phyloP scores from a whole-genome alignment of 768 basidiomycete genomes.

The Lyophyllum atratum region DNA sequence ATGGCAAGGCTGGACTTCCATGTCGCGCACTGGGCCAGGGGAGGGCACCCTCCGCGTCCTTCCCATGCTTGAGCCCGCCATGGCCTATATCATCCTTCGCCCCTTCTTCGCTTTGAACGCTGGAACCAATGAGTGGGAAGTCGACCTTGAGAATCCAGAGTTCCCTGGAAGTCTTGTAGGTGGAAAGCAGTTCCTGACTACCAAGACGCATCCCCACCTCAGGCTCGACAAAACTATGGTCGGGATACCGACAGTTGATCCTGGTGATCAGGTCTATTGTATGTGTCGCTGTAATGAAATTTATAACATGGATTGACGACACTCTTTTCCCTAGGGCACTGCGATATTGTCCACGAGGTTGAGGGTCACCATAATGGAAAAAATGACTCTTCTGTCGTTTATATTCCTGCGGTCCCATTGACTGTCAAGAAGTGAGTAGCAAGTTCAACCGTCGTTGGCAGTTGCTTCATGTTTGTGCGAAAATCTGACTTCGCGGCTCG shows the following conservation, averaged over 20 bases:
- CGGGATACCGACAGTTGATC: constrained; percentile 56
- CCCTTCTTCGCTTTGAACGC: no score
- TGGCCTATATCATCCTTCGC: constrained; percentile 62
- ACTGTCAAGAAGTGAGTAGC: constrained; percentile 49
- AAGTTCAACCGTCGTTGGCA: no score
- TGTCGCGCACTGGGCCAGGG: constrained; percentile 52
- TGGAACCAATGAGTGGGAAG: no score
- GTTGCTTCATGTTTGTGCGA: not conserved
- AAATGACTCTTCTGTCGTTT: constrained; percentile 55
- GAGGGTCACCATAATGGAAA: constrained; percentile 48
- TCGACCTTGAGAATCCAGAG: constrained; percentile 33
- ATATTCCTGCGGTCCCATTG: constrained; percentile 56
- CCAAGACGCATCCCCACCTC: constrained; percentile 62
- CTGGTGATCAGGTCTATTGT: constrained; percentile 69
- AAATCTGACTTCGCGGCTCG: no score
- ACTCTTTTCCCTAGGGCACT: constrained; percentile 40
- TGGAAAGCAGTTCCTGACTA: no score
- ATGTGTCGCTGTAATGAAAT: no score
- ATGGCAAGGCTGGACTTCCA: constrained; percentile 60
- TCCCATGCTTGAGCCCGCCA: constrained; percentile 53
- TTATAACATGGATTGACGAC: no score
- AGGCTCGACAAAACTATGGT: constrained; percentile 56
- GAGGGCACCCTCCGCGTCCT: constrained; percentile 68
- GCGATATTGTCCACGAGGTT: constrained; percentile 58
- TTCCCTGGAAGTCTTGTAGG: constrained; percentile 61